phyloP scores from a whole-genome alignment of 108 stramenopile species.

The Phaeodactylum tricornutum region DNA sequence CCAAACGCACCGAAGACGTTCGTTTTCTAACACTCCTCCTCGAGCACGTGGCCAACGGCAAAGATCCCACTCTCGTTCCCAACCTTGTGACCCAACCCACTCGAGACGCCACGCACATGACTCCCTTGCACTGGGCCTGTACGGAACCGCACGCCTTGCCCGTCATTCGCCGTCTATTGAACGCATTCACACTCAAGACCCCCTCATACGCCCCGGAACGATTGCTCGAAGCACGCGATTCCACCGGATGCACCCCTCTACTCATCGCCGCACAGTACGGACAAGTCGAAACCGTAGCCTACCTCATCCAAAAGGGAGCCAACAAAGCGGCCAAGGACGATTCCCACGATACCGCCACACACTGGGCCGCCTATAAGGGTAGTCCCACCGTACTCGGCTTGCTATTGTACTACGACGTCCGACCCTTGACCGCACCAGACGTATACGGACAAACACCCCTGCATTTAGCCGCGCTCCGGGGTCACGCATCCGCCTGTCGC shows the following conservation, averaged over 20 bases:
- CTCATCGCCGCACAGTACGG: constrained; percentile 93
- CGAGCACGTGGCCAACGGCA: neutral
- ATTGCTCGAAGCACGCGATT: constrained; percentile 41
- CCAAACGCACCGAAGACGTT: constrained; percentile 76
- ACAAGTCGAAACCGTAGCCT: constrained; percentile 85
- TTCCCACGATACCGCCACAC: constrained; percentile 80
- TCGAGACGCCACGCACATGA: constrained; percentile 81
- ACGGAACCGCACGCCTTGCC: constrained; percentile 42
- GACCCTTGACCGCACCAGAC: constrained; percentile 41
- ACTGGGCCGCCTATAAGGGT: constrained; percentile 98
- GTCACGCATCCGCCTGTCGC: constrained; percentile 66
- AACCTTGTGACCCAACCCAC: constrained; percentile 21
- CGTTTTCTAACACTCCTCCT: constrained; percentile 50
- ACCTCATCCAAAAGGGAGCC: constrained; percentile 72
- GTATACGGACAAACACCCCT: constrained; percentile 91
- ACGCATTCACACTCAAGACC: too few species aligned
- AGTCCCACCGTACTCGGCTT: constrained; percentile 78
- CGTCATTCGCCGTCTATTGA: constrained; percentile 7
- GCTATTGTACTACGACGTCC: constrained; percentile 47
- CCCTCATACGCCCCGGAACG: constrained; percentile 12
- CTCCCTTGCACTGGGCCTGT: constrained; percentile 92
- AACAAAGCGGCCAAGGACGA: constrained; percentile 67
- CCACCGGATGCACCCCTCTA: constrained; percentile 83
- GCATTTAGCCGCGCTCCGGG: constrained; percentile 85
- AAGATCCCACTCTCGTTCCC: too few species aligned